Conservation (phyloP, 2,329 filamentous ascomycete genomes). For the Ophiostoma australiae region DNA sequence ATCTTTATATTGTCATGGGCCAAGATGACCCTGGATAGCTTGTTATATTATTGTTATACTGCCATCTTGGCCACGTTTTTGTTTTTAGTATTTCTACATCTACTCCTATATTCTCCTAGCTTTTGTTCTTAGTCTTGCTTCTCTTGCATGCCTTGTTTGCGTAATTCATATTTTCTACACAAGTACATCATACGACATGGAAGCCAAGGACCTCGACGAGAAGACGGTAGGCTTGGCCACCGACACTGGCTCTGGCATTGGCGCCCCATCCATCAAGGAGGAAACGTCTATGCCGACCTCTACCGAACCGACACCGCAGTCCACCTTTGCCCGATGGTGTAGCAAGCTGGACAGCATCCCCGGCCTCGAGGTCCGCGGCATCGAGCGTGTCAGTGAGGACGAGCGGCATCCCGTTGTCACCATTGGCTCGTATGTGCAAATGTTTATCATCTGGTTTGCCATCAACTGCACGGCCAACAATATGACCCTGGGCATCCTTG, state of each 20-base stretch:
- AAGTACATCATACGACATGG: neutral
- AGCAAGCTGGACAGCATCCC: constrained; percentile 18
- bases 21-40: neutral
- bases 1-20: neutral
- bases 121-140: neutral
- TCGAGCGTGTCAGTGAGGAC: constrained; percentile 30
- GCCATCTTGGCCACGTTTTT: neutral
- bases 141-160: neutral
- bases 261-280: neutral
- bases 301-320: neutral
- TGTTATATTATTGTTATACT: neutral
- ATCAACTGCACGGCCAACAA: constrained; percentile 44
- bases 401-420: constrained; percentile 34
- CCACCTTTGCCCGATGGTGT: constrained; percentile 9
- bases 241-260: neutral
- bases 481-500: constrained; percentile 34
- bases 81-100: neutral
- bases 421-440: constrained; percentile 36
- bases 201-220: neutral
- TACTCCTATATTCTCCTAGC: neutral
- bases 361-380: constrained; percentile 24
- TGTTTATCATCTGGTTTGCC: constrained; percentile 42
- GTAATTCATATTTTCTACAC: neutral
- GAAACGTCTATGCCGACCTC: neutral
- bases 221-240: constrained; percentile 8